Evolutionary conservation across 106 monocot genomes (phyloP).

Genomic region (Iris macrosiphon): DNA sequence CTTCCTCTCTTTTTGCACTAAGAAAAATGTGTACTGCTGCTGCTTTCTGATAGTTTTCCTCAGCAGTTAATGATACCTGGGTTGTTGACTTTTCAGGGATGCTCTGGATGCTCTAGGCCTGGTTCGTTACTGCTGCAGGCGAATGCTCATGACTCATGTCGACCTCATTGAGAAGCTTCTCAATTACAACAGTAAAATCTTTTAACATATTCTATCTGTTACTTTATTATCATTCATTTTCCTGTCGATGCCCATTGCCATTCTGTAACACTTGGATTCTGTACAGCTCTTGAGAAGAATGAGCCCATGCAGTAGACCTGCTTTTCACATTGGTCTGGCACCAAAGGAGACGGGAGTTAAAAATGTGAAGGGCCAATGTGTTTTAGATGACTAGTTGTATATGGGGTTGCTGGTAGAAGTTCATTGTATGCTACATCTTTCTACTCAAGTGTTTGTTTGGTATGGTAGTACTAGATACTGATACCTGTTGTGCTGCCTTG

Average conservation of each 20-base stretch:
- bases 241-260: background rate
- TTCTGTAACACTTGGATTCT: background rate
- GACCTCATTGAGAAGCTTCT: slow-evolving; percentile 98
- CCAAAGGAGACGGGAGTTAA: background rate
- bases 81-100: no score
- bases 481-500: no score
- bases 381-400: background rate
- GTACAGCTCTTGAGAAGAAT: slow-evolving; percentile 20
- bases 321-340: no score
- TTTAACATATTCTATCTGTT: background rate
- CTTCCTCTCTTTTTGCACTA: no score
- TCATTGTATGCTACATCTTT: no score
- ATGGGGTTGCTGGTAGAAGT: background rate
- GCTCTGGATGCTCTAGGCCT: slow-evolving; percentile 87
- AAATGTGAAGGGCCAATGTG: no score
- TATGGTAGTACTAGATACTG: no score
- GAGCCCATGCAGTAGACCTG: no score
- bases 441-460: no score
- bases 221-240: background rate
- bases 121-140: slow-evolving; percentile 83
- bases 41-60: no score
- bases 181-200: slow-evolving; percentile 70
- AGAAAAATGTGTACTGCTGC: no score
- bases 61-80: no score
- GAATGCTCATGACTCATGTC: slow-evolving; percentile 98